Evolutionary conservation across 495 filamentous ascomycete genomes (phyloP).

Genomic region (Platismatia glauca): DNA sequence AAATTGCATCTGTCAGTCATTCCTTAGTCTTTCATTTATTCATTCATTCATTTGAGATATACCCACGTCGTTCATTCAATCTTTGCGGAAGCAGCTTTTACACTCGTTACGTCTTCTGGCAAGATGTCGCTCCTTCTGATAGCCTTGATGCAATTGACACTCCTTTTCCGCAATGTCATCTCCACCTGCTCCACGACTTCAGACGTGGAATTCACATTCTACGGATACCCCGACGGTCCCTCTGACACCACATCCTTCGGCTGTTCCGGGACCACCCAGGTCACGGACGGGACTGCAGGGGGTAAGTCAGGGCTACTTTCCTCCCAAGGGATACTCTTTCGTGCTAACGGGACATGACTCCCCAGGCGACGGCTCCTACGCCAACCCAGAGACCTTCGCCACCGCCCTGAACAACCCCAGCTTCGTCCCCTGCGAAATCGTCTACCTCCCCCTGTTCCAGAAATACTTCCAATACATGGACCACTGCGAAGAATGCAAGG

Average conservation of each 20-base stretch:
- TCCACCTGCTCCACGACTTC: constrained; percentile 3
- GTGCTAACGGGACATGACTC: background rate
- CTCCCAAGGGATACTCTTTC: background rate
- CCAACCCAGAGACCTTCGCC: constrained; percentile 39
- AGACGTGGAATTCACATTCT: constrained; percentile 23
- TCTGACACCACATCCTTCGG: constrained; percentile 31
- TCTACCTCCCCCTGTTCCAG: constrained; percentile 36
- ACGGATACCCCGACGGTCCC: constrained; percentile 36
- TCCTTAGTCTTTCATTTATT: background rate
- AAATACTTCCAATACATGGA: constrained; percentile 36
- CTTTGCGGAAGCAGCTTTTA: background rate
- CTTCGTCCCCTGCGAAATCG: constrained; percentile 36
- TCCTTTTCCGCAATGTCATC: constrained; percentile 6
- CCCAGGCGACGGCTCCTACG: constrained; percentile 35
- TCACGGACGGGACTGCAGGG: constrained; percentile 29
- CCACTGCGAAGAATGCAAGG: constrained; percentile 27
- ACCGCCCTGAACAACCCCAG: constrained; percentile 28
- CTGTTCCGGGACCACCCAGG: constrained; percentile 8
- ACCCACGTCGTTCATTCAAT: background rate
- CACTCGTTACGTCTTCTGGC: constrained; percentile 11
- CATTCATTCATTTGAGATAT: constrained; percentile 6
- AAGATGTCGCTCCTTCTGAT: constrained; percentile 17
- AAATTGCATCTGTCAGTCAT: background rate
- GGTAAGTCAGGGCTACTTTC: constrained; percentile 8
- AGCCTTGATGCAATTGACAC: constrained; percentile 3